Base-by-base conservation (phyloP, 257 asterid genomes). In the Plantago ovata region DNA sequence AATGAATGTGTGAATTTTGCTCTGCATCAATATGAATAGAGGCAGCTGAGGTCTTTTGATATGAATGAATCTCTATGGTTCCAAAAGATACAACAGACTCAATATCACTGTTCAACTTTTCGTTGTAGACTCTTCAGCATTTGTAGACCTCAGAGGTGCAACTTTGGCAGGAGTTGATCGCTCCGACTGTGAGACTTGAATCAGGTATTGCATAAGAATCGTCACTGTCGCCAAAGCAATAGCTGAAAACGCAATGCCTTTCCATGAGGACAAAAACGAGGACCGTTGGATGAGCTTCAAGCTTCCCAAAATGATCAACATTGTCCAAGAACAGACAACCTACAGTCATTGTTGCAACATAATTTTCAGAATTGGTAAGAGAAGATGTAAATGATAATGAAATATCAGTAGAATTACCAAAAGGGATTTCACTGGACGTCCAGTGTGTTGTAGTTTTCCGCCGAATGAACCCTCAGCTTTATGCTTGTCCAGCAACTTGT, bases 241-340 rank as follows among this genome's bases (percentile, higher is more conserved):
- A 6, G 71, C 79, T 18, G 89, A 75, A 60, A 84, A 61, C 14
- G 84, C 40, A 28, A 79, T 24, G 60, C 95, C 98, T 65, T 84
- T 88, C 95, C 95, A 72, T 9, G 98, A 83, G 1, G 95, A 87
- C 72, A 92, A 70, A 50, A 88, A 70, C 16, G 88, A 70, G 47
- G 69, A 75, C 67, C 81, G 48, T 52, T 69, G 90, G 79, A 85
- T 68, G 55, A 82, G 65, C 70, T 88, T 85, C 64, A 66, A 22
- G 32, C 81, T 71, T 24, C 78, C 96, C 46, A 78, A 64, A 54
- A 60, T 61, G 53, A 87, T 75, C 65, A 87, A 58, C 58, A 75
- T 69, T 19, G 81, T 77, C 96, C 98, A 92, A 33, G 79, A 83
- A 66, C 69, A 40, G 56, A 85, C 94, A 65, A 92, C 98, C 98